Evolutionary conservation across 2,329 filamentous ascomycete species (phyloP).

Genomic region (Grosmannia clavigera): DNA sequence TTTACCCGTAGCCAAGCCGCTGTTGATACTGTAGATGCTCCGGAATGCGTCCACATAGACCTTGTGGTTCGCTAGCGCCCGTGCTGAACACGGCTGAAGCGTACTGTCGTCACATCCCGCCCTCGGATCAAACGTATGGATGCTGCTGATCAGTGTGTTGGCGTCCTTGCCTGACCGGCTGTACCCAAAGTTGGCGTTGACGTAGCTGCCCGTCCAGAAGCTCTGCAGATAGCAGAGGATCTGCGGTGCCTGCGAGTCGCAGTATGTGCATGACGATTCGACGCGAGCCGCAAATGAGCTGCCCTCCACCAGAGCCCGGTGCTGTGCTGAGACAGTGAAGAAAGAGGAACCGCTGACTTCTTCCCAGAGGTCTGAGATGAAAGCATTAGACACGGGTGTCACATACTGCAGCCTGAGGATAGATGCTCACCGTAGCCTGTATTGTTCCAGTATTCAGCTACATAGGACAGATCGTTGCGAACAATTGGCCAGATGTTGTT

Average conservation of each 20-base stretch:
- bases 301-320: conserved; percentile 59
- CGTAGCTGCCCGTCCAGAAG: conserved; percentile 58
- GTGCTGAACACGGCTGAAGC: conserved; percentile 66
- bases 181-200: conserved; percentile 45
- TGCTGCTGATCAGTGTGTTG: conserved; percentile 55
- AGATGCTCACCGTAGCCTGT: conserved; percentile 40
- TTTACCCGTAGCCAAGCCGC: conserved; percentile 43
- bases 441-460: conserved; percentile 58
- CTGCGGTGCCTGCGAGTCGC: conserved; percentile 50
- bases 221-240: conserved; percentile 61
- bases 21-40: conserved; percentile 54
- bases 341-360: conserved; percentile 67
- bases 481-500: conserved; percentile 60
- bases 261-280: conserved; percentile 46
- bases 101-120: conserved; percentile 55
- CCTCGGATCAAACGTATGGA: conserved; percentile 56
- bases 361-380: conserved; percentile 55
- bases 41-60: conserved; percentile 65
- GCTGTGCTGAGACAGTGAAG: conserved; percentile 60
- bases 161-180: conserved; percentile 55
- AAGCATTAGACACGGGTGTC: background rate
- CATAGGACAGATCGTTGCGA: conserved; percentile 63
- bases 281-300: conserved; percentile 51
- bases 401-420: background rate
- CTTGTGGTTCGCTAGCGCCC: conserved; percentile 64